Base-by-base conservation (phyloP, 2,329 filamentous ascomycete species). In the Fusarium dimerum region DNA sequence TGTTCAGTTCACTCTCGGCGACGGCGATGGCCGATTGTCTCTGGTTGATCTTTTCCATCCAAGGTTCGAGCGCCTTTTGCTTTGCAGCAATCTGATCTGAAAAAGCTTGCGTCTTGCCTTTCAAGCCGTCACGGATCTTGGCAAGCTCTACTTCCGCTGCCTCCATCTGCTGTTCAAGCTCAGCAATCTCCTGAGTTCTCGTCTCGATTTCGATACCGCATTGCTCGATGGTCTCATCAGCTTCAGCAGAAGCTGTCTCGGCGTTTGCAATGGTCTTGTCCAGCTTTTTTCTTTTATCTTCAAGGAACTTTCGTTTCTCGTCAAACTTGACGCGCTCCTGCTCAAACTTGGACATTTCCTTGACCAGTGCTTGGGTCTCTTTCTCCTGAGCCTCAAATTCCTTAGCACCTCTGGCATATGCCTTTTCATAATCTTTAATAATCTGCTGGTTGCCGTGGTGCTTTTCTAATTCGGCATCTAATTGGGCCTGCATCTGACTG, bases 301-400 rank as follows among this genome's bases (percentile, higher is more conserved):
- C 78, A 60, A 99, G 75, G 71, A 97, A 97, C 70, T 99, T 99
- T 70, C 88, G 88, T 78, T 97, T 97, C 73, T 99, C 95, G 60
- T 97, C 93, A 61, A 96, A 92, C 68, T 99, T 99, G 73, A 99
- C 94, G 18, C 87, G 87, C 68, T 97, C 94, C 68, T 97, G 96
- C 67, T 99, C 95, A 56, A 95, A 92, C 68, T 92, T 93, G 42
- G 91, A 86, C 74, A 94, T 86, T 68, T 97, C 90, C 68, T 96
- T 96, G 55, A 88, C 76, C 48, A 96, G 79, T 26, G 78, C 80
- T 62, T 97, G 90, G 0, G 87, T 86, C 47, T 90, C 82, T 72
- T 95, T 93, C 62, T 96, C 90, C 58, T 95, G 84, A 2, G 78
- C 78, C 60, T 95, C 92, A 59, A 88, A 92, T 57, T 95, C 88